Evolutionary conservation across 345 rosid genomes (phyloP), one percentile per base, ranked within the genome.

Genomic region (Aurinia saxatilis): DNA sequence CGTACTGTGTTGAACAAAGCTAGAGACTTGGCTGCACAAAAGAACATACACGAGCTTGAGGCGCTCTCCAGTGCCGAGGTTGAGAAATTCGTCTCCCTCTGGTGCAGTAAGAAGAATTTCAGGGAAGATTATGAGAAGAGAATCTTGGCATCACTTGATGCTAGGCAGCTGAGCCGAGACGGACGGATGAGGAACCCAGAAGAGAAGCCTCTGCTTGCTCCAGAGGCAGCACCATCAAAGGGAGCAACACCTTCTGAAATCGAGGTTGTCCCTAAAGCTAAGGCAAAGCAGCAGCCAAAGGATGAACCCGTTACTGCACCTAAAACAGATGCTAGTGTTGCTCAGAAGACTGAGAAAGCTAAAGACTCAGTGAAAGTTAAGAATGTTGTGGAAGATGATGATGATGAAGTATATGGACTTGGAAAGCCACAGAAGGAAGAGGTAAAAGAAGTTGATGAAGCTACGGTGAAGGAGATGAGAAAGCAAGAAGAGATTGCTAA

Each of bases 111-210:
- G 71, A 88, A 88, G 75, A 75, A 78, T 50, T 80, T 86, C 70
- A 81, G 97, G 81, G 95, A 90, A 35, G 99, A 93, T 75, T 93
- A 90, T 12, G 84, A 84, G 78, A 90, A 84, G 73, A 78, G 97
- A 73, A 67, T 83, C 56, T 74, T 86, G 77, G 30, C 63, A 46
- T 93, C 96, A 12, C 78, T 87, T 47, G 99, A 90, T 76, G 57
- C 30, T 42, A 82, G 97, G 51, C 87, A 80, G 74, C 35, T 93
- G 81, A 83, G 95, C 66, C 74, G 82, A 74, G 99, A 93, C 73
- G 97, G 90, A 49, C 79, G 96, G 46, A 82, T 82, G 10, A 85
- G 96, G 76, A 82, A 82, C 75, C 87, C 89, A 8, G 84, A 73
- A 41, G 99, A 95, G 84, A 90, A 84, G 81, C 95, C 91, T 39